A percentile compares a stretch with the other conserved stretches of the same genome.
phyloP scores from a whole-genome alignment of 306 rosid genomes.

The Phaseolus lunatus region DNA sequence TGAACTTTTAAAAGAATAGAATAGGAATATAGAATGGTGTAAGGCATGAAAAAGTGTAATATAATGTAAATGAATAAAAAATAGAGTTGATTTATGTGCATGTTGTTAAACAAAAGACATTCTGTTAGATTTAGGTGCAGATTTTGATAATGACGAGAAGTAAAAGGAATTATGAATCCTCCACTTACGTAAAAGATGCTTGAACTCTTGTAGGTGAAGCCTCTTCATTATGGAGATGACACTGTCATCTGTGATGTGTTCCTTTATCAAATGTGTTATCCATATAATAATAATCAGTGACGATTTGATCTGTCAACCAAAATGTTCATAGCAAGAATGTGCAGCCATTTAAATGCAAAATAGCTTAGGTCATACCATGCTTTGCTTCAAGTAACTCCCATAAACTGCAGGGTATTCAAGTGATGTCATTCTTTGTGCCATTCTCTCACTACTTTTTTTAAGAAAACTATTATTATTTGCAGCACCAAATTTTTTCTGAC shows the following conservation, averaged over 20 bases:
- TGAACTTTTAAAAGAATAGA: no score
- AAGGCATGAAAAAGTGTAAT: no score
- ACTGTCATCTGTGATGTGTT: conserved; percentile 27
- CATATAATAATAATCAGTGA: conserved; percentile 2
- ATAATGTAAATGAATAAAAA: no score
- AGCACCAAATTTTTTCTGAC: conserved; percentile 10
- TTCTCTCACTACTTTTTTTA: conserved; percentile 50
- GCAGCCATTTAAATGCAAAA: not conserved
- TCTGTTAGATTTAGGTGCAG: conserved; percentile 15
- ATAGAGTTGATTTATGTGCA: not conserved
- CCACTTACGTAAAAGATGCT: conserved; percentile 7
- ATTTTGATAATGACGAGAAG: conserved; percentile 43
- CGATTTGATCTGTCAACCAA: conserved; percentile 8
- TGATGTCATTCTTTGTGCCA: conserved; percentile 33
- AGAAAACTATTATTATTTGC: conserved; percentile 19
- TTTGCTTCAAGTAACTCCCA: conserved; percentile 28
- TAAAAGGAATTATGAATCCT: not conserved
- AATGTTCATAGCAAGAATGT: not conserved
- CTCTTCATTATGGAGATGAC: conserved; percentile 25
- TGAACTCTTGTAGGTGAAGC: not conserved
- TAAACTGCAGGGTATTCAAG: not conserved
- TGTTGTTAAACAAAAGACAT: no score
- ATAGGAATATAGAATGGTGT: no score
- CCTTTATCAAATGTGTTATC: conserved; percentile 2
- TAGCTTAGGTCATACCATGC: conserved; percentile 32